Evolutionary conservation across 1,284 basidiomycete species (phyloP).

Genomic region (Pascua sp.): DNA sequence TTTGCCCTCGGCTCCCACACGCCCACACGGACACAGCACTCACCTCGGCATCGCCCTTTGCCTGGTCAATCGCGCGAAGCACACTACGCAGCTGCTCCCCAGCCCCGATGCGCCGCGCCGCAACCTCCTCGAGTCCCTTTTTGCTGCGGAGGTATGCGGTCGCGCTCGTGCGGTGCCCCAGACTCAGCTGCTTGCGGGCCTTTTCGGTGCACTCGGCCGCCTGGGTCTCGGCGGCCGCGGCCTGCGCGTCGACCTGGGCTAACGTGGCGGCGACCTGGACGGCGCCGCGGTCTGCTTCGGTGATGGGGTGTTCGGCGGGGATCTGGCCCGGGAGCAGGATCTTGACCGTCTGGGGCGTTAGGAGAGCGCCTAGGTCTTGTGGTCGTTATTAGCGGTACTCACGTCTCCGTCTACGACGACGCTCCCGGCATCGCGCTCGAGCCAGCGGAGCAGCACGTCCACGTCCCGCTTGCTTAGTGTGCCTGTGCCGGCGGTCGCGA

Average conservation of each 20-base stretch:
- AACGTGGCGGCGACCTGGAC: constrained; percentile 38
- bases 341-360: constrained; percentile 64
- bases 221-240: constrained; percentile 55
- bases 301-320: constrained; percentile 37
- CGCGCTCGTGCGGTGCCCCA: constrained; percentile 69
- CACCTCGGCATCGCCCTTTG: constrained; percentile 83
- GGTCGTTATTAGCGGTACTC: no score
- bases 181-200: constrained; percentile 62
- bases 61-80: constrained; percentile 76
- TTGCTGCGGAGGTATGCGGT: constrained; percentile 70
- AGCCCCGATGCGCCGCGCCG: constrained; percentile 69
- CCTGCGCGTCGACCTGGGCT: constrained; percentile 46
- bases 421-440: constrained; percentile 68
- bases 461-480: constrained; percentile 51
- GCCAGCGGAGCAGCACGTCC: constrained; percentile 67
- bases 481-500: constrained; percentile 13
- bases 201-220: constrained; percentile 67
- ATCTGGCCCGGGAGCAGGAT: constrained; percentile 55
- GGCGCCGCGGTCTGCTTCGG: constrained; percentile 45
- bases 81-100: constrained; percentile 72
- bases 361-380: background rate
- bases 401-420: constrained; percentile 66
- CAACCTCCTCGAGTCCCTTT: constrained; percentile 73
- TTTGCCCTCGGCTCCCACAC: no score
- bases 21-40: constrained; percentile 7